Evolutionary conservation across 1,284 basidiomycete species (phyloP), one percentile per base, ranked within the genome.

Genomic region (Peniophora sp.): DNA sequence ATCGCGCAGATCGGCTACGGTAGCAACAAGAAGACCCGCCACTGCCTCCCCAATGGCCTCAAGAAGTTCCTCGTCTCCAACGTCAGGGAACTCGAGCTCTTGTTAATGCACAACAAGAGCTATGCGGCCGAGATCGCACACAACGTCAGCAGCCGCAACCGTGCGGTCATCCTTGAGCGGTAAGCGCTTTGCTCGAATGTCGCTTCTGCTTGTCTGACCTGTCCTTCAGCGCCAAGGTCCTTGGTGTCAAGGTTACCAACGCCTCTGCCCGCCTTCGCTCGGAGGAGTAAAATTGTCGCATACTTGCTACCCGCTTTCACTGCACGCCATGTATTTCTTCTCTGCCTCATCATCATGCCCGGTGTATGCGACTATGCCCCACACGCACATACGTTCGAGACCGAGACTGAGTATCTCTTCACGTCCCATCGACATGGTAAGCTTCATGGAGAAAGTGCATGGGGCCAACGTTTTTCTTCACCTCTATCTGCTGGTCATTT

Each of bases 61-160:
- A 96, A 93, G 77, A 95, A 94, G 72, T 85, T 97, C 75, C 73
- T 96, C 58, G 90, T 97, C 64, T 87, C 81, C 79, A 97, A 97
- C 73, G 79, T 89, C 53, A 80, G 85, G 67, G 94, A 97, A 70
- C 73, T 97, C 59, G 92, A 97, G 64, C 81, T 97, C 61, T 84
- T 97, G 56, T 75, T 97, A 53, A 95, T 97, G 94, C 95, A 99
- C 85, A 97, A 95, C 84, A 91, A 91, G 78, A 89, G 79, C 65
- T 99, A 90, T 69, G 89, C 95, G 55, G 97, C 95, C 56, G 92
- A 95, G 72, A 92, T 99, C 64, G 97, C 97, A 53, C 95, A 98
- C 81, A 91, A 87, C 67, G 95, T 99, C 62, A 92, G 88, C 75
- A 91, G 89, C 77, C 89, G 93, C 71, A 98, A 99, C 83, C 92